Base-by-base conservation (phyloP, 441 rosid genomes). In the Dalechampia spathulata region DNA sequence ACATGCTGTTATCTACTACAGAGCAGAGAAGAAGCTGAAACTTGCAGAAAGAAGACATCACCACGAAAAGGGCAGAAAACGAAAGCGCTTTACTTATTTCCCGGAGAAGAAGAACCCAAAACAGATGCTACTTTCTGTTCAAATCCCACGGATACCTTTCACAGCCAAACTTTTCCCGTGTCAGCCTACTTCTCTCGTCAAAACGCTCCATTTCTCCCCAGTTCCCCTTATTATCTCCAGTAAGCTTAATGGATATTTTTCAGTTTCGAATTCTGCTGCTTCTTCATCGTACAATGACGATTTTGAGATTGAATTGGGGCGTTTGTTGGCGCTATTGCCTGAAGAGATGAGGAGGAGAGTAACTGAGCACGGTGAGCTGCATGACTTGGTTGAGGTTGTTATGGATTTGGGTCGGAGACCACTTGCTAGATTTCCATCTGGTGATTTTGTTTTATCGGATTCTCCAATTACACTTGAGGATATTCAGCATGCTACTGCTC, bases 321-420 rank as follows among this genome's bases (percentile, higher is more conserved):
- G 89, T 52, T 87, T 91, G 2, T 46, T 87, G 81, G 78, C 63
- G 23, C 75, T 91, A 11, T 48, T 87, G 48, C 96, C 96, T 39
- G 83, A 74, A 40, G 78, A 73, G 64, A 82, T 91, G 82, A 79
- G 82, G 39, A 70, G 66, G 53, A 73, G 61, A 45, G 72, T 81
- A 7, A 66, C 75, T 52, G 79, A 82, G 71, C 96, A 86, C 46
- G 76, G 78, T 30, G 86, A 88, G 53, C 70, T 74, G 22, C 58
- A 56, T 26, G 78, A 83, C 47, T 57, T 91, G 65, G 80, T 88
- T 30, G 98, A 91, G 72, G 86, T 88, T 66, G 93, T 88, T 39
- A 72, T 88, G 91, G 96, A 86, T 65, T 72, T 91, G 71, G 98
- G 98, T 41, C 86, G 98, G 49, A 78, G 71, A 40, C 98, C 96